These are phyloP conservation scores for Xylaria sp. DNA, from an alignment of 2,329 filamentous ascomycete genomes.

Conservation along the genomic window DNA sequence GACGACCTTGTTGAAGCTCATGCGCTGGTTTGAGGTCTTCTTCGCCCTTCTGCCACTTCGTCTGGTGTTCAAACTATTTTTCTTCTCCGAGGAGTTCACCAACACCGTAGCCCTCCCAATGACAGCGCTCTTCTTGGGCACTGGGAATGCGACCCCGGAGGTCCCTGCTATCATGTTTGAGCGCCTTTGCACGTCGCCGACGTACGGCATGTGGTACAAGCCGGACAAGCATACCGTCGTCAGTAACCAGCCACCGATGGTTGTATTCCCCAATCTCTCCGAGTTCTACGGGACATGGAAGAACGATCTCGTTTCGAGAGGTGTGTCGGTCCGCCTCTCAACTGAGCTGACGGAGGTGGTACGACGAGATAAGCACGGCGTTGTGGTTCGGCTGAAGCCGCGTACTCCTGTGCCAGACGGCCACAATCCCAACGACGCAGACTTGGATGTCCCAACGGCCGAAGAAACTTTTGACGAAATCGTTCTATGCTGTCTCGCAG, in stretches of 20 bases:
- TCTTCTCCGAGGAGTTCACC: slow-evolving; percentile 49
- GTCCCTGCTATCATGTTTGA: slow-evolving; percentile 50
- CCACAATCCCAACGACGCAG: slow-evolving; percentile 48
- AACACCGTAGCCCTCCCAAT: slow-evolving; percentile 49
- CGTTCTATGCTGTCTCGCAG: slow-evolving; percentile 72
- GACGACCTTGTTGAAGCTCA: slow-evolving; percentile 59
- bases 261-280: slow-evolving; percentile 66
- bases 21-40: slow-evolving; percentile 63
- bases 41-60: slow-evolving; percentile 61
- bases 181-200: slow-evolving; percentile 54
- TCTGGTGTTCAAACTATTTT: slow-evolving; percentile 46
- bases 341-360: slow-evolving; percentile 62
- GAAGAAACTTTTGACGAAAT: slow-evolving; percentile 72
- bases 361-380: slow-evolving; percentile 59
- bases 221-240: slow-evolving; percentile 46
- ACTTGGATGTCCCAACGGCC: slow-evolving; percentile 51
- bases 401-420: slow-evolving; percentile 48
- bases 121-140: slow-evolving; percentile 51
- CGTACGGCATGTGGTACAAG: slow-evolving; percentile 69
- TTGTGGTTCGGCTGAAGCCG: slow-evolving; percentile 57
- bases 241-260: slow-evolving; percentile 65
- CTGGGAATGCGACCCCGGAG: slow-evolving; percentile 49
- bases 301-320: slow-evolving; percentile 58
- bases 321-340: slow-evolving; percentile 62
- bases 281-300: slow-evolving; percentile 65